A percentile compares a stretch with the other conserved stretches of the same genome.
phyloP scores from a whole-genome alignment of 202 grass and related monocot genomes.

The Eragrostis tef region DNA sequence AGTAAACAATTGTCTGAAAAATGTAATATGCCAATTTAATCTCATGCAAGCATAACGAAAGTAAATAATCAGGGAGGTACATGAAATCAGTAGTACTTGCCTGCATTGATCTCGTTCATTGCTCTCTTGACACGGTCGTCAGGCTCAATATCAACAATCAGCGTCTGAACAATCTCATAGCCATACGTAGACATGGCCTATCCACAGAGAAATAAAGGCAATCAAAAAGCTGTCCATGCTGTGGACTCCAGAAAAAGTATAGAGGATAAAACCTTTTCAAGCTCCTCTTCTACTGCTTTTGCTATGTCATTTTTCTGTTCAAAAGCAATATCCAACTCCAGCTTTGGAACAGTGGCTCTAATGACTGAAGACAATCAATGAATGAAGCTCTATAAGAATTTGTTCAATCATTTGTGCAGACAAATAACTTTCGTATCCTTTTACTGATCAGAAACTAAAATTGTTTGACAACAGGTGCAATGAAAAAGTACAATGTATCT shows the following conservation, averaged over 20 bases:
- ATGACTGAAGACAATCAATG: constrained; percentile 57
- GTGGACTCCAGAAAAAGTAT: background rate
- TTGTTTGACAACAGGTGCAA: no score
- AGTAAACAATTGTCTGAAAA: background rate
- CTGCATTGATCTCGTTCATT: constrained; percentile 88
- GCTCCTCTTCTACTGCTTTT: constrained; percentile 84
- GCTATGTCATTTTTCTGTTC: constrained; percentile 87
- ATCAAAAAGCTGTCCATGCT: constrained; percentile 27
- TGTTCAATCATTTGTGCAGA: background rate
- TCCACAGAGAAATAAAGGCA: constrained; percentile 31
- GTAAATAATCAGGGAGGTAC: background rate
- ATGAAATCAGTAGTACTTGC: constrained; percentile 3
- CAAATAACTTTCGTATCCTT: background rate
- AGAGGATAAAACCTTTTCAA: constrained; percentile 66
- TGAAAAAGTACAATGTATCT: no score
- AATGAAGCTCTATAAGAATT: background rate
- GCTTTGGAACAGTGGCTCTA: constrained; percentile 77
- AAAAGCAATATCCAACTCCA: constrained; percentile 72
- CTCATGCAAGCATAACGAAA: constrained; percentile 5
- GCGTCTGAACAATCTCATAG: constrained; percentile 78
- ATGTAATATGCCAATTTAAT: constrained; percentile 19
- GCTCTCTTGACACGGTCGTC: constrained; percentile 74
- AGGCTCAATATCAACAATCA: constrained; percentile 87
- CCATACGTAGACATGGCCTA: constrained; percentile 84
- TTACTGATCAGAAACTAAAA: background rate